Evolutionary conservation across 441 rosid genomes (phyloP).

Genomic region (Pelargonium myrrhifolium): DNA sequence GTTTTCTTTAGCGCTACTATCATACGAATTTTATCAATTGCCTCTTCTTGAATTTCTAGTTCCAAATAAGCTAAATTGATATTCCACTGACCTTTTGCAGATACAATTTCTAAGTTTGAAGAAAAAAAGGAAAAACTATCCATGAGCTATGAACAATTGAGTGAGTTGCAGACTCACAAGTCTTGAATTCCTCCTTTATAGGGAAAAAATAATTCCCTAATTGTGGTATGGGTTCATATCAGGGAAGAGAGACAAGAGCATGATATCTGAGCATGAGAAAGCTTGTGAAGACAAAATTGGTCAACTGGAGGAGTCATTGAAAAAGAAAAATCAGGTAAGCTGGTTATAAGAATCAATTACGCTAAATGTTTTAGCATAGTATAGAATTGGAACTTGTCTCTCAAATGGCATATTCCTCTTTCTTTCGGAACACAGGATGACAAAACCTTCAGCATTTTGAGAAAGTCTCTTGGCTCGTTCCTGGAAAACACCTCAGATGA

Average conservation of each 20-base stretch:
- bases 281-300: constrained; percentile 53
- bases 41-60: no score
- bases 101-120: constrained; percentile 57
- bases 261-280: constrained; percentile 59
- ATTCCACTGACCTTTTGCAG: constrained; percentile 35
- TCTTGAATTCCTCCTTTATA: constrained; percentile 1
- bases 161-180: constrained; percentile 34
- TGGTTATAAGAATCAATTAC: constrained; percentile 1
- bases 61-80: no score
- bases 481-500: constrained; percentile 70
- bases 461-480: constrained; percentile 69
- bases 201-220: constrained; percentile 16
- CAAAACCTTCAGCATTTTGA: constrained; percentile 71
- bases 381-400: neutral
- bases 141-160: constrained; percentile 61
- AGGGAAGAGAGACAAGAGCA: constrained; percentile 73
- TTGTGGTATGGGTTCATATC: constrained; percentile 21
- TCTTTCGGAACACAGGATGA: constrained; percentile 41
- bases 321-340: constrained; percentile 59
- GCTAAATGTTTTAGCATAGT: neutral
- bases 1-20: no score
- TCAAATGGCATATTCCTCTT: neutral
- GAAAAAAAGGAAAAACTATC: constrained; percentile 72
- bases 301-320: constrained; percentile 58
- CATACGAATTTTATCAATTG: no score